phyloP scores from a whole-genome alignment of 768 basidiomycete genomes.

The Phlegmacium glaucopus region DNA sequence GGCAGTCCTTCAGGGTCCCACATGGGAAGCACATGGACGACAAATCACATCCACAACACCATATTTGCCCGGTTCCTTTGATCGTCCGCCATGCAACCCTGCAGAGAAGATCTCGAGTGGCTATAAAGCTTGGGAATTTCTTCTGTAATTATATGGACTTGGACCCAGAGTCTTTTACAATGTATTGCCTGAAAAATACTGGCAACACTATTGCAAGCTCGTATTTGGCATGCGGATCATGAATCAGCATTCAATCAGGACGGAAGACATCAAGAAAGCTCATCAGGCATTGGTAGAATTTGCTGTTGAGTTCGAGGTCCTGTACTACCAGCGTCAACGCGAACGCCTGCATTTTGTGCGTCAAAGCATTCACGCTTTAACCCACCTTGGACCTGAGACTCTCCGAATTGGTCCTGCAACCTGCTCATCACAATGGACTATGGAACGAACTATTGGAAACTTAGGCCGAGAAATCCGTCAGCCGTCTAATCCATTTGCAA shows the following conservation, averaged over 20 bases:
- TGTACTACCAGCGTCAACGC: conserved; percentile 27
- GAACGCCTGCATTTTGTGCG: conserved; percentile 31
- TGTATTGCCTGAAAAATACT: conserved; percentile 23
- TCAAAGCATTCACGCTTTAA: conserved; percentile 27
- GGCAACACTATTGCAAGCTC: conserved; percentile 25
- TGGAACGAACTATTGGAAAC: conserved; percentile 27
- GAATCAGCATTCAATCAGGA: conserved; percentile 15
- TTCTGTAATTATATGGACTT: conserved; percentile 22
- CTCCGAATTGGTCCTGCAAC: conserved; percentile 19
- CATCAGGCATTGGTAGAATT: conserved; percentile 18
- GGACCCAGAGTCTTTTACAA: conserved; percentile 22
- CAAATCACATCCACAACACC: too few species aligned
- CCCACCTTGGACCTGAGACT: conserved; percentile 24
- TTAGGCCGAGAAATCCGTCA: conserved; percentile 23
- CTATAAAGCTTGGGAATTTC: too few species aligned
- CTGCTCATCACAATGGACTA: conserved; percentile 24
- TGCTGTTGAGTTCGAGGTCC: conserved; percentile 24
- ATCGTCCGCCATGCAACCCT: too few species aligned
- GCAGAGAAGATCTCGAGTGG: too few species aligned
- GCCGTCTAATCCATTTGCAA: conserved; percentile 22
- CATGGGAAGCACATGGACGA: conserved; percentile 37
- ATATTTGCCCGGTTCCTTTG: too few species aligned
- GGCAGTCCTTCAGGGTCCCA: conserved; percentile 21
- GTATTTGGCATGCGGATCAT: conserved; percentile 22
- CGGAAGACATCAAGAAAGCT: conserved; percentile 12